A percentile compares a stretch with the other conserved stretches of the same genome.
Conservation (phyloP, 176 grass and related monocot genomes). For the Juncus inflexus region DNA sequence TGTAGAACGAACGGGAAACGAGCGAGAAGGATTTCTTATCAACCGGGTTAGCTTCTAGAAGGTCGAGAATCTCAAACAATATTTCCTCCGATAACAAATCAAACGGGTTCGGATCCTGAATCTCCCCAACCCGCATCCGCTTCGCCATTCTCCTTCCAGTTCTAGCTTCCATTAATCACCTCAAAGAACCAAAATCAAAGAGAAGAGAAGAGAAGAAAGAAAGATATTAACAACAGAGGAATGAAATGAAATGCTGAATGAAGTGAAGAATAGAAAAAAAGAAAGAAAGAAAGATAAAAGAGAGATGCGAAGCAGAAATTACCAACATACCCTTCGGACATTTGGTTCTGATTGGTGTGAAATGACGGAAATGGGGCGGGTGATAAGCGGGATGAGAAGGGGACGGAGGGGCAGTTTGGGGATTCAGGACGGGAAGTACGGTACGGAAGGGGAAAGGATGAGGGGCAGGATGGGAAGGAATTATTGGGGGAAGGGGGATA, state of each 20-base stretch:
- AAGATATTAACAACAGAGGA: background rate
- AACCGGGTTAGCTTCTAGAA: constrained; percentile 37
- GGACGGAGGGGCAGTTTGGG: background rate
- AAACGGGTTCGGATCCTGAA: constrained; percentile 21
- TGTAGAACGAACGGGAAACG: constrained; percentile 62
- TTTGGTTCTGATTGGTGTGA: too few relatives aligned
- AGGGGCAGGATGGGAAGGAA: constrained; percentile 26
- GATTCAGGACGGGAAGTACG: background rate
- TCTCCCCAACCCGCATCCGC: background rate
- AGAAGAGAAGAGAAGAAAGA: constrained; percentile 2
- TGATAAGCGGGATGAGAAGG: constrained; percentile 9
- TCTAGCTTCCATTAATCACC: background rate
- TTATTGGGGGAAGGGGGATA: constrained; percentile 46
- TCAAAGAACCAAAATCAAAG: background rate
- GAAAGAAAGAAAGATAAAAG: background rate
- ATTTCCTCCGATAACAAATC: constrained; percentile 60
- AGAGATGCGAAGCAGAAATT: background rate
- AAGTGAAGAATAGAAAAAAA: background rate
- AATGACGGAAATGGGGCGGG: background rate
- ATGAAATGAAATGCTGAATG: background rate
- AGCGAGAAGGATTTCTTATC: constrained; percentile 68
- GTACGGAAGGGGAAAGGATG: constrained; percentile 22
- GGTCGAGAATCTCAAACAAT: constrained; percentile 67
- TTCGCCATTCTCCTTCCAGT: constrained; percentile 14
- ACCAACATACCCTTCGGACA: background rate